Conservation (phyloP, 257 asterid species). For the Solanum etuberosum region DNA sequence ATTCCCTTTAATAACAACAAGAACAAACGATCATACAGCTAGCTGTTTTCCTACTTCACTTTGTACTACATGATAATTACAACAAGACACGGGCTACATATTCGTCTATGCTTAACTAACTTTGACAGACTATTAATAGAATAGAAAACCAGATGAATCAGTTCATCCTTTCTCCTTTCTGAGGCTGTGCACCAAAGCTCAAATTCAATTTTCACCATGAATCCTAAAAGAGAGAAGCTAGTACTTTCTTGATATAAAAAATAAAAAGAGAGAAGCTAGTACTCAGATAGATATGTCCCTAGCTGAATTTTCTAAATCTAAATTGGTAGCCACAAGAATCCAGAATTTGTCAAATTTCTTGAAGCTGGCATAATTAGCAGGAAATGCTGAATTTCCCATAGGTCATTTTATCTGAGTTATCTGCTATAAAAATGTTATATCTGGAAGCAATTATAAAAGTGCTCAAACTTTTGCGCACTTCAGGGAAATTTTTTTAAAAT, state of each 20-base stretch:
- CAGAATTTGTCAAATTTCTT: not conserved
- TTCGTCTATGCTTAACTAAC: not conserved
- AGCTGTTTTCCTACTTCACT: not conserved
- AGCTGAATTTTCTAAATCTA: not conserved
- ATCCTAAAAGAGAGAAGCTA: not conserved
- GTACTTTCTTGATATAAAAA: not conserved
- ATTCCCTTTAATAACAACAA: not conserved
- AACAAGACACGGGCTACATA: not conserved
- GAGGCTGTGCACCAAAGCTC: not conserved
- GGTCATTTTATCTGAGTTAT: not conserved
- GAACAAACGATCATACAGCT: not conserved
- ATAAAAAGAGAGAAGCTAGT: not conserved
- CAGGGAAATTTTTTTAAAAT: not conserved
- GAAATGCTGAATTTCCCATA: not conserved
- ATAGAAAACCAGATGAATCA: not conserved
- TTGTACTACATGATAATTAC: not conserved
- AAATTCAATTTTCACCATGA: not conserved
- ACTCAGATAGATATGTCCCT: not conserved
- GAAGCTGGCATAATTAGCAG: not conserved
- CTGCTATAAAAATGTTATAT: not conserved
- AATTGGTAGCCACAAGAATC: not conserved
- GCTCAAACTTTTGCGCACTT: not conserved
- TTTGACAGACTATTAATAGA: not conserved
- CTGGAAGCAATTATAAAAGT: not conserved
- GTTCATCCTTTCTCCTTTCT: not conserved